These are phyloP conservation scores for Neofusicoccum ribis DNA, from an alignment of 2,329 filamentous ascomycete genomes.

Conservation along the genomic window DNA sequence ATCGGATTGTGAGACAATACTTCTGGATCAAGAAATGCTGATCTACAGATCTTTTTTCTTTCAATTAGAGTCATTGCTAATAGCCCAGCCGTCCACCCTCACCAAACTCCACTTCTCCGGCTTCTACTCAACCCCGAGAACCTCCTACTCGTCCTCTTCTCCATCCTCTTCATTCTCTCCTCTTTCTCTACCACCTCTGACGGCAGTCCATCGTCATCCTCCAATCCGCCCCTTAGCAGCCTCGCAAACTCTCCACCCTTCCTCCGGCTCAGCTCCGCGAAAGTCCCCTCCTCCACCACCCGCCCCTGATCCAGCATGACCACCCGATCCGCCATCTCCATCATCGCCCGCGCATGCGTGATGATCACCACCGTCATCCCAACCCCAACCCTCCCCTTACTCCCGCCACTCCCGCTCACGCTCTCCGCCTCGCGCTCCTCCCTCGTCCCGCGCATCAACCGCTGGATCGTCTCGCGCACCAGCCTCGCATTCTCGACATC, in stretches of 20 bases:
- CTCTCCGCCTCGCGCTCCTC: not conserved
- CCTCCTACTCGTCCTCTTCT: not conserved
- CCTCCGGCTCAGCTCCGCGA: constrained; percentile 55
- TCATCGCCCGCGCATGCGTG: constrained; percentile 84
- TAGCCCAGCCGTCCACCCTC: too few species aligned
- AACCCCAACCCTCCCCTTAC: not conserved
- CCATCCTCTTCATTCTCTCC: not conserved
- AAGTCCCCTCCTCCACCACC: constrained; percentile 67
- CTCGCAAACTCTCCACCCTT: constrained; percentile 30
- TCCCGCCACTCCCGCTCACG: not conserved
- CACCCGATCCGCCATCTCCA: constrained; percentile 73
- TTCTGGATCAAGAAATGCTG: too few species aligned
- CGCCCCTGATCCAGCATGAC: constrained; percentile 70
- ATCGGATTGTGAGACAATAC: too few species aligned
- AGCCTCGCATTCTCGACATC: constrained; percentile 67
- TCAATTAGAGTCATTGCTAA: too few species aligned
- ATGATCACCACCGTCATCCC: constrained; percentile 74
- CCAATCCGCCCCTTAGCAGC: constrained; percentile 38
- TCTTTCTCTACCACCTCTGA: not conserved
- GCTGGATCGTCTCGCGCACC: constrained; percentile 63
- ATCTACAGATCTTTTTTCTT: too few species aligned
- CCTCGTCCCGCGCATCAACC: constrained; percentile 45
- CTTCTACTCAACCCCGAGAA: too few species aligned
- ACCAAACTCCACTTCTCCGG: too few species aligned
- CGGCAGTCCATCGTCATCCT: not conserved